Evolutionary conservation across 768 basidiomycete genomes (phyloP).

Genomic region (Hemileccinum impolitum): DNA sequence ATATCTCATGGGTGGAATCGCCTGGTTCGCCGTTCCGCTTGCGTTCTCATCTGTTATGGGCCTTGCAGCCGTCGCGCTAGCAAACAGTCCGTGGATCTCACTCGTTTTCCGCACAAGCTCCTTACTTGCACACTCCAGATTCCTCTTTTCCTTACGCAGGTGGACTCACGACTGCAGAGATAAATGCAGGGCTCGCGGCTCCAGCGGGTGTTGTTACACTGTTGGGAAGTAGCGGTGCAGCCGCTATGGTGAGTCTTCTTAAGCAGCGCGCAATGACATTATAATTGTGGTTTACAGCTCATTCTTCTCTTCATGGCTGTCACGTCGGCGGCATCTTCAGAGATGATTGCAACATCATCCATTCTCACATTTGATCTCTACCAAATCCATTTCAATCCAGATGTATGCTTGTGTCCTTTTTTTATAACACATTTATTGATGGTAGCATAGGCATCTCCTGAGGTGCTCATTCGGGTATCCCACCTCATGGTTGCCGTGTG

Average conservation of each 20-base stretch:
- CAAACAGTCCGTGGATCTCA: conserved; percentile 5
- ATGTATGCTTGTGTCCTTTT: conserved; percentile 8
- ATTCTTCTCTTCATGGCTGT: conserved; percentile 36
- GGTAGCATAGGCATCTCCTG: conserved; percentile 14
- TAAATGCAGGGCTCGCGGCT: conserved; percentile 35
- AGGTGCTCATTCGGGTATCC: conserved; percentile 21
- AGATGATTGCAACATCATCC: conserved; percentile 37
- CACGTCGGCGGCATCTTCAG: conserved; percentile 31
- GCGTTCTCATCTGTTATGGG: conserved; percentile 37
- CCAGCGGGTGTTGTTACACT: conserved; percentile 33
- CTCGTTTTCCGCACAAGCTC: neutral
- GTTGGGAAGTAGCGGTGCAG: conserved; percentile 35
- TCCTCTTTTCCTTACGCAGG: conserved; percentile 40
- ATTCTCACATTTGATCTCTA: conserved; percentile 36
- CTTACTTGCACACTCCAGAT: conserved; percentile 16
- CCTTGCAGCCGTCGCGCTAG: conserved; percentile 30
- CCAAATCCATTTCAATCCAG: conserved; percentile 27
- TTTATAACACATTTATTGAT: neutral
- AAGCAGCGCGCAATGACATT: neutral
- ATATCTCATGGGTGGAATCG: conserved; percentile 38
- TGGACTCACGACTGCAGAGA: conserved; percentile 24
- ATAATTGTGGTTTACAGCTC: conserved; percentile 15
- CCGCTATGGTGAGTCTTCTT: conserved; percentile 27
- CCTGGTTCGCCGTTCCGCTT: conserved; percentile 41
- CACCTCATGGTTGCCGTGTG: conserved; percentile 25